These are phyloP conservation scores for Priceomyces carsonii DNA, from an alignment of 805 yeast species.

Conservation along the genomic window DNA sequence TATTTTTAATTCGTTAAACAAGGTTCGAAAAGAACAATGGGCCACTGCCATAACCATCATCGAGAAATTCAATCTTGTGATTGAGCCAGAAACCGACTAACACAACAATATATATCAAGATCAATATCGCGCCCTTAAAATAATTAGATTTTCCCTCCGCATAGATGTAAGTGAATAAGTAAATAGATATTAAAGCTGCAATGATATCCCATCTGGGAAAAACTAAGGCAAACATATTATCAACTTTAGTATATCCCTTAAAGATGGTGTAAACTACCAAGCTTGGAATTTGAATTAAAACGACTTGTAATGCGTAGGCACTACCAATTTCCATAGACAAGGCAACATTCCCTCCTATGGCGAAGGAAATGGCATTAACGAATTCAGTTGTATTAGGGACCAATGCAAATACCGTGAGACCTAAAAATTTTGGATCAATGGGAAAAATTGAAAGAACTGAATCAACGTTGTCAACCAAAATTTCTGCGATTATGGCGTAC, in stretches of 20 bases:
- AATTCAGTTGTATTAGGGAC: slow-evolving; percentile 98
- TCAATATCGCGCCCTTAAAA: slow-evolving; percentile 89
- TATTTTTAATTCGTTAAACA: background rate
- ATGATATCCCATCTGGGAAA: slow-evolving; percentile 96
- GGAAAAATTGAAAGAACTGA: slow-evolving; percentile 75
- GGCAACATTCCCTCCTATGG: slow-evolving; percentile 94
- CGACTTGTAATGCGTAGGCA: slow-evolving; percentile 95
- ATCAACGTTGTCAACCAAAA: slow-evolving; percentile 90
- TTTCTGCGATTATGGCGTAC: slow-evolving; percentile 93
- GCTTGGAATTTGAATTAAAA: slow-evolving; percentile 89
- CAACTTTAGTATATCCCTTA: slow-evolving; percentile 40
- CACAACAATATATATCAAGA: slow-evolving; percentile 74
- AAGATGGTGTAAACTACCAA: slow-evolving; percentile 73
- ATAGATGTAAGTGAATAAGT: slow-evolving; percentile 87
- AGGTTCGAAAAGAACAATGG: slow-evolving; percentile 2
- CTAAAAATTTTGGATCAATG: slow-evolving; percentile 88
- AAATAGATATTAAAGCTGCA: slow-evolving; percentile 81
- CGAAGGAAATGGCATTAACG: slow-evolving; percentile 94
- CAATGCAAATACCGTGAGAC: slow-evolving; percentile 90
- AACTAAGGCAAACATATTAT: slow-evolving; percentile 71
- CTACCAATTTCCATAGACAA: slow-evolving; percentile 97
- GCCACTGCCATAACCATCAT: slow-evolving; percentile 23
- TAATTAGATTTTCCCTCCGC: slow-evolving; percentile 97
- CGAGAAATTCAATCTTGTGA: slow-evolving; percentile 34
- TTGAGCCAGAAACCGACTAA: slow-evolving; percentile 79